Conservation (phyloP, 2,329 filamentous ascomycete species). For the Aspergillus persii region DNA sequence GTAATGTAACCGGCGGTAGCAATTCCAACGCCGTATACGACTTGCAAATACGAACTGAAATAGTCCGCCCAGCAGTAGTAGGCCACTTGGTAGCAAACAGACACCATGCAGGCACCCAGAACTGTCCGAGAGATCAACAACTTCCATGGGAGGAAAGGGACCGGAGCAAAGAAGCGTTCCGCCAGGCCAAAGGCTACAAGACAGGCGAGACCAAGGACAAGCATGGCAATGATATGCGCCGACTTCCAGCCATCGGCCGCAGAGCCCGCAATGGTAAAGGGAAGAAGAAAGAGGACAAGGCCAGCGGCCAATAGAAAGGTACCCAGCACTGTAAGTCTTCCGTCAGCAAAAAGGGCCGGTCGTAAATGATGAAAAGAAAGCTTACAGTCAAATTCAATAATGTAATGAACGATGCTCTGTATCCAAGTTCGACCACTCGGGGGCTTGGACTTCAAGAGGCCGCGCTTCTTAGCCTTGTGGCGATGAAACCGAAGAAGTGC, state of each 20-base stretch:
- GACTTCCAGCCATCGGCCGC: constrained; percentile 41
- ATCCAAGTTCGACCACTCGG: constrained; percentile 44
- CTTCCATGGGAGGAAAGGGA: constrained; percentile 8
- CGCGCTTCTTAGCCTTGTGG: constrained; percentile 53
- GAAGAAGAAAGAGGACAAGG: constrained; percentile 47
- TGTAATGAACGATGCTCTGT: constrained; percentile 50
- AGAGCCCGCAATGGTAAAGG: constrained; percentile 51
- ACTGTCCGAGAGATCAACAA: constrained; percentile 41
- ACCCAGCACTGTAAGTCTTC: constrained; percentile 45
- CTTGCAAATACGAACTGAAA: constrained; percentile 35
- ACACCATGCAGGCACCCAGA: constrained; percentile 19
- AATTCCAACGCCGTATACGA: constrained; percentile 31
- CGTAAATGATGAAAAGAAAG: background rate
- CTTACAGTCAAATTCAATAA: constrained; percentile 57
- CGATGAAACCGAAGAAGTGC: constrained; percentile 53
- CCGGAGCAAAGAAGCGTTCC: constrained; percentile 51
- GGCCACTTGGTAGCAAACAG: constrained; percentile 20
- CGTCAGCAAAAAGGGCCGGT: background rate
- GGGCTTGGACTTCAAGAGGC: constrained; percentile 42
- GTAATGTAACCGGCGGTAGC: constrained; percentile 40
- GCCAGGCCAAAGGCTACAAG: constrained; percentile 53
- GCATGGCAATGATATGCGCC: constrained; percentile 48
- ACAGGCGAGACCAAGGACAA: constrained; percentile 53
- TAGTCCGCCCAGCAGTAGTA: constrained; percentile 27
- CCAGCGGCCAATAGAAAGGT: constrained; percentile 58